These are phyloP conservation scores for Firmiana major DNA, from an alignment of 345 rosid species.

Conservation along the genomic window DNA sequence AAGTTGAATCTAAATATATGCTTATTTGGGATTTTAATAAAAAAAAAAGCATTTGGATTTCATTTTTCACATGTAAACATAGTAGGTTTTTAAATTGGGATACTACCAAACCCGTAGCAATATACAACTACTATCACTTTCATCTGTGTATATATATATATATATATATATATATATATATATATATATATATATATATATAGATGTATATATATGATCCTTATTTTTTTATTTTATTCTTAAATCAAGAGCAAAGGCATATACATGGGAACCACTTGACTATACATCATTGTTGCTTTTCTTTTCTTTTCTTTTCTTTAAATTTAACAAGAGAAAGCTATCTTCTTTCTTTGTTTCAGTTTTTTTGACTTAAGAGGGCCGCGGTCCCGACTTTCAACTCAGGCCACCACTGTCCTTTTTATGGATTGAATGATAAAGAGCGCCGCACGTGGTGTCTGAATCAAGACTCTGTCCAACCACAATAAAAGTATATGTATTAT, in stretches of 20 bases:
- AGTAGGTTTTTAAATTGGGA: neutral
- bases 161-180: no score
- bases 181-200: no score
- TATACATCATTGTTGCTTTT: neutral
- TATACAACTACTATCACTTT: neutral
- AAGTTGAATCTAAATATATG: neutral
- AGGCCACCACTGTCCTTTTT: conserved; percentile 34
- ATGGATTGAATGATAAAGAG: conserved; percentile 55
- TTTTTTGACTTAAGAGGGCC: conserved; percentile 15
- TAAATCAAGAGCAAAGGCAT: neutral
- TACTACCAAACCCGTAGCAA: neutral
- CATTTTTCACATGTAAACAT: neutral
- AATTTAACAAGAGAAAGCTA: conserved; percentile 10
- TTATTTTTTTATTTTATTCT: no score
- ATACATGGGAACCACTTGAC: conserved; percentile 23
- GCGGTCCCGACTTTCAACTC: conserved; percentile 12
- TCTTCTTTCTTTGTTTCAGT: conserved; percentile 13
- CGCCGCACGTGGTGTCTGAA: conserved; percentile 76
- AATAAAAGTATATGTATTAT: neutral
- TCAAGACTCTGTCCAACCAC: conserved; percentile 46
- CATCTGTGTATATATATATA: no score
- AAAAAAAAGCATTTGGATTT: no score
- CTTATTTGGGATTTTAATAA: neutral
- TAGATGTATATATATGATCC: neutral
- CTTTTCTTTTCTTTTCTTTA: neutral